Evolutionary conservation across 257 asterid species (phyloP).

Genomic region (Solanum neorickii): DNA sequence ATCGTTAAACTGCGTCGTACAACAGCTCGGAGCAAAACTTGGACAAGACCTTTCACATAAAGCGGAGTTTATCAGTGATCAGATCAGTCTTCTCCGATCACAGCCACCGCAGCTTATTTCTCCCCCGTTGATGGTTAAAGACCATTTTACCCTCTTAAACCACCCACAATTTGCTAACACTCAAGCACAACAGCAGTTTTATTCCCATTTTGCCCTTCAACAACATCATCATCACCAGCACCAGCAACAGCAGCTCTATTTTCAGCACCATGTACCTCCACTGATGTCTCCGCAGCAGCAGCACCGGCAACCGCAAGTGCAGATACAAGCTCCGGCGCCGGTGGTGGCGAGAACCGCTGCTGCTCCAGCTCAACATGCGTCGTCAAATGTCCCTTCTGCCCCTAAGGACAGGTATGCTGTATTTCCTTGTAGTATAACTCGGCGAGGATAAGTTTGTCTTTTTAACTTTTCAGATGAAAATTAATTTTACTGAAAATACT

Average conservation of each 20-base stretch:
- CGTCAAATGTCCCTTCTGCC: conserved; percentile 23
- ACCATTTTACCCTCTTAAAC: conserved; percentile 24
- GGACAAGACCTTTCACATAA: conserved; percentile 63
- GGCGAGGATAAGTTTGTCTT: not conserved
- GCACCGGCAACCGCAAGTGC: conserved; percentile 2
- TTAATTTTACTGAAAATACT: not conserved
- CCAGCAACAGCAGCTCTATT: not conserved
- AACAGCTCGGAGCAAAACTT: conserved; percentile 50
- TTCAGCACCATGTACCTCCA: not conserved
- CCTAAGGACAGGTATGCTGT: conserved; percentile 47
- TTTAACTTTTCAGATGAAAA: not conserved
- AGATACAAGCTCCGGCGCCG: conserved; percentile 7
- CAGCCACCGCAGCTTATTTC: conserved; percentile 18
- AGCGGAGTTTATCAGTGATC: conserved; percentile 50
- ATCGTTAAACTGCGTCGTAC: conserved; percentile 57
- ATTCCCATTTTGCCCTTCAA: conserved; percentile 9
- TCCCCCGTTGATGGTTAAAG: not conserved
- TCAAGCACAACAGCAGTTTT: conserved; percentile 3
- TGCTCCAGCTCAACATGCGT: conserved; percentile 11
- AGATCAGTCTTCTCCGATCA: conserved; percentile 40
- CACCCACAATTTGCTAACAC: conserved; percentile 1
- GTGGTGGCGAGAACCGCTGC: not conserved
- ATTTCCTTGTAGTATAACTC: not conserved
- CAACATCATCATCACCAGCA: conserved; percentile 22
- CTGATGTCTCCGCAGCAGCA: not conserved